These are phyloP conservation scores for Colletotrichum sp. DNA, from an alignment of 2,329 filamentous ascomycete genomes.

Conservation along the genomic window DNA sequence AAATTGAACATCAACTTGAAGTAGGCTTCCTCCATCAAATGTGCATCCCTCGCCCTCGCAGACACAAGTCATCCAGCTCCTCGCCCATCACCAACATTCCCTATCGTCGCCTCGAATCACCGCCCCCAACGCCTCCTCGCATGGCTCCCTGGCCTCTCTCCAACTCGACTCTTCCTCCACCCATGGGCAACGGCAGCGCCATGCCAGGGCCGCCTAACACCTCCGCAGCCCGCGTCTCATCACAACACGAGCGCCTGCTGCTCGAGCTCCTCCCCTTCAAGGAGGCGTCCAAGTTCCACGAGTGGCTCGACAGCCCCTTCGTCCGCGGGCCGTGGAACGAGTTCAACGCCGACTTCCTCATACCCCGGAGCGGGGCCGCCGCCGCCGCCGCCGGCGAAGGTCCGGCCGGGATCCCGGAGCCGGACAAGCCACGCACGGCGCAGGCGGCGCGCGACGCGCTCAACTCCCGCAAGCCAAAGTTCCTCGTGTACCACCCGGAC, in stretches of 20 bases:
- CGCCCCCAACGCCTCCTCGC: constrained; percentile 4
- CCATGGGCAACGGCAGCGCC: neutral
- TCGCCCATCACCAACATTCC: neutral
- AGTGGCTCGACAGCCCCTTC: constrained; percentile 36
- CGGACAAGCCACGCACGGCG: constrained; percentile 36
- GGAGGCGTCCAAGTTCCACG: constrained; percentile 34
- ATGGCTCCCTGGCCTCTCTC: constrained; percentile 4
- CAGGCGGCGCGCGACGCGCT: constrained; percentile 36
- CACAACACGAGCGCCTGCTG: constrained; percentile 42
- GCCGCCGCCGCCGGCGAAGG: neutral
- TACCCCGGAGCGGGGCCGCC: constrained; percentile 16
- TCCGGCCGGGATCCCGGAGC: constrained; percentile 27
- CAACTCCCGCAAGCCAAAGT: constrained; percentile 30
- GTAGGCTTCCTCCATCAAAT: constrained; percentile 1
- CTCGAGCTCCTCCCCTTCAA: constrained; percentile 44
- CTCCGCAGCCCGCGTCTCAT: constrained; percentile 21
- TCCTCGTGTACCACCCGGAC: constrained; percentile 39
- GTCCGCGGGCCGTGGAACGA: constrained; percentile 42
- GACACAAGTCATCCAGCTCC: neutral
- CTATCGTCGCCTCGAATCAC: constrained; percentile 12
- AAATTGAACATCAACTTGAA: neutral
- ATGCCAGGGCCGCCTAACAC: neutral
- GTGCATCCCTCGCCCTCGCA: constrained; percentile 19
- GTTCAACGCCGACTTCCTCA: constrained; percentile 38
- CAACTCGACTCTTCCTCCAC: neutral